Base-by-base conservation (phyloP, 2,329 filamentous ascomycete genomes). In the Xenosphaeropsis pyriputrescens region DNA sequence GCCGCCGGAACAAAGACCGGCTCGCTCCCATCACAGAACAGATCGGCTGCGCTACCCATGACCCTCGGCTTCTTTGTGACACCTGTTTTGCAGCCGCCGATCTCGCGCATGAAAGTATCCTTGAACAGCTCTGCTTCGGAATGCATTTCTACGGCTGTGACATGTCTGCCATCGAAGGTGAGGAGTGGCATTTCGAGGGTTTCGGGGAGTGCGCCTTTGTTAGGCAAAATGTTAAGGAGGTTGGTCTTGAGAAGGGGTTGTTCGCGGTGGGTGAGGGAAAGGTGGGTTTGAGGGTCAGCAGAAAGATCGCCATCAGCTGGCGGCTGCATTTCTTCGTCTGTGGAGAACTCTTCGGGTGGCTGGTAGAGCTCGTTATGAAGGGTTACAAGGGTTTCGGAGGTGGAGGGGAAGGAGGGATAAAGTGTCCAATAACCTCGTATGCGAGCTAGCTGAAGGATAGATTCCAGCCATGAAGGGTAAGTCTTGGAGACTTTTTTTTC, bases 401-500 rank as follows among this genome's bases (percentile, higher is more conserved):
- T 29, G 4, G 14, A 17, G 41, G 51, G 43, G 15, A 72, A 64
- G 29, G 75, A 72, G 0, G 89, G 89, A 51, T 94, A 94, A 1
- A 93, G 58, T 38, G 84, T 75, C 47, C 72, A 75, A 58, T 93
- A 94, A 11, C 82, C 84, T 18, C 83, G 72, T 3, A 76, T 72
- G 11, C 80, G 74, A 44, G 83, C 80, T 13, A 95, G 68, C 51
- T 85, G 79, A 29, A 91, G 64, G 40, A 83, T 65, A 46, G 85
- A 78, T 57, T 93, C 82, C 39, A 85, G 66, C 78, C 85, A 91
- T 0, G 81, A 68, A 0, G 85, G 84, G 37, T 78, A 74, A 9
- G 64, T 70, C 44, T 75, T 76, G 35, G 75, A 75, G n/a, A 86
- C 66, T 9, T 68, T 45, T 51, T 82, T 85, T 17, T 63, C 50